phyloP scores from a whole-genome alignment of 2,329 filamentous ascomycete genomes.

The Alternaria longipes region DNA sequence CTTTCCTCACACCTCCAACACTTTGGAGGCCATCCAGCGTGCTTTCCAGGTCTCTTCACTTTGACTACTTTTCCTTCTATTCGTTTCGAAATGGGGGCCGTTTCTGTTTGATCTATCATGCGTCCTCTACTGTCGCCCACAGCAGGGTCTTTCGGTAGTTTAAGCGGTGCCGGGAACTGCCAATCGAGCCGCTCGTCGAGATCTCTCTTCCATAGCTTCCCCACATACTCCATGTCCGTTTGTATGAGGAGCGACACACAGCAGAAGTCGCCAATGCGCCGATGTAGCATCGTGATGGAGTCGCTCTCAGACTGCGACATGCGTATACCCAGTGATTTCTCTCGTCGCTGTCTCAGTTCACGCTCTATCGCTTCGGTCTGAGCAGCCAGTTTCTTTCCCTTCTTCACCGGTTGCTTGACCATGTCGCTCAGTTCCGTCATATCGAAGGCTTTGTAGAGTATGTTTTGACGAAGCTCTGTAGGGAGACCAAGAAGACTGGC shows the following conservation, averaged over 20 bases:
- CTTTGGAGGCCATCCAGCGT: conserved; percentile 11
- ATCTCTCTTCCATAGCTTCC: conserved; percentile 11
- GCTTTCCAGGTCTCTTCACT: not conserved
- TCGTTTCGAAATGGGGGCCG: not conserved
- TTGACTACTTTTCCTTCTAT: not conserved
- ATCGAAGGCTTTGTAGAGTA: conserved; percentile 12
- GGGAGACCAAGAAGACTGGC: conserved; percentile 26
- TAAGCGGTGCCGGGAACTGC: not conserved
- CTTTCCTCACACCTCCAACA: conserved; percentile 28
- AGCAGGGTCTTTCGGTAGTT: not conserved
- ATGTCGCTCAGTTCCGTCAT: not conserved
- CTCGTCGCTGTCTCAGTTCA: not conserved
- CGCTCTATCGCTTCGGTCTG: not conserved
- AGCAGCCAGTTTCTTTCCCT: not conserved
- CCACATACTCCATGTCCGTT: conserved; percentile 23
- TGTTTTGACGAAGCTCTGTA: conserved; percentile 23
- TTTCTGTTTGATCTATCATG: not conserved
- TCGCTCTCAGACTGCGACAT: not conserved
- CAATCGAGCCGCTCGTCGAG: not conserved
- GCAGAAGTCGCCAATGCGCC: conserved; percentile 12
- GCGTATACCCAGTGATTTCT: not conserved
- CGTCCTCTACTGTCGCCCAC: not conserved
- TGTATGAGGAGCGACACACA: conserved; percentile 16
- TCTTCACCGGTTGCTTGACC: not conserved
- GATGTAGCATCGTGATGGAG: conserved; percentile 4